Evolutionary conservation across 345 rosid genomes (phyloP), one percentile per base, ranked within the genome.

Genomic region (Eucalyptus pauciflora): DNA sequence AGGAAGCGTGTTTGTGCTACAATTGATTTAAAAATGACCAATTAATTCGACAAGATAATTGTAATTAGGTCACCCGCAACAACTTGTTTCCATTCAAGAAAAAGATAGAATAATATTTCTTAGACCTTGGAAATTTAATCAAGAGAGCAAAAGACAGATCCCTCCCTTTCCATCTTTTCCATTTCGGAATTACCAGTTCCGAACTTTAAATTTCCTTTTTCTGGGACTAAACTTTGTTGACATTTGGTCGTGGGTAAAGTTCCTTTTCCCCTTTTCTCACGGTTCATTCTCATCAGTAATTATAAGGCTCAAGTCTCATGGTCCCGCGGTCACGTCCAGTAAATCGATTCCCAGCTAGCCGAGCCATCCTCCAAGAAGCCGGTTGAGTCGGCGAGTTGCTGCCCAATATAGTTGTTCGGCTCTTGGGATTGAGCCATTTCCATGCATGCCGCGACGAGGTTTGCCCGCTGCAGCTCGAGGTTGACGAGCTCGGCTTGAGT

Each of bases 401-500:
- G 48, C 56, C 86, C 86, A 46, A 67, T 31, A 10, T 67, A 27
- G 67, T 27, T n/a, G 86, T 52, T 25, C 51, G 54, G 58, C 33
- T 85, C 90, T 45, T 49, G 91, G 71, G 91, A 69, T 17, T 86
- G 91, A 9, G 90, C 62, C 92, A 93, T 90, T 48, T 93, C 94
- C 94, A 91, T 88, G 92, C 91, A 92, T 12, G 92, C 46, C 29
- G 93, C 91, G 24, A 92, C 76, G 7, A 93, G 87, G 58, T 92
- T 92, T 58, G 92, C 90, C 46, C 92, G 91, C 29, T 92, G 94
- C 52, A 88, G 87, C 51, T 92, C 93, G 90, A 91, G 87, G 64
- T 89, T 92, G 12, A 90, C 90, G 7, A 92, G 56, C 90, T 92
- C 93, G 13, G 94, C 94, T 15, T 90, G 92, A 50, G 94, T 87